Evolutionary conservation across 2,329 filamentous ascomycete species (phyloP), one percentile per base, ranked within the genome.

Genomic region (Pseudogymnoascus sp.): DNA sequence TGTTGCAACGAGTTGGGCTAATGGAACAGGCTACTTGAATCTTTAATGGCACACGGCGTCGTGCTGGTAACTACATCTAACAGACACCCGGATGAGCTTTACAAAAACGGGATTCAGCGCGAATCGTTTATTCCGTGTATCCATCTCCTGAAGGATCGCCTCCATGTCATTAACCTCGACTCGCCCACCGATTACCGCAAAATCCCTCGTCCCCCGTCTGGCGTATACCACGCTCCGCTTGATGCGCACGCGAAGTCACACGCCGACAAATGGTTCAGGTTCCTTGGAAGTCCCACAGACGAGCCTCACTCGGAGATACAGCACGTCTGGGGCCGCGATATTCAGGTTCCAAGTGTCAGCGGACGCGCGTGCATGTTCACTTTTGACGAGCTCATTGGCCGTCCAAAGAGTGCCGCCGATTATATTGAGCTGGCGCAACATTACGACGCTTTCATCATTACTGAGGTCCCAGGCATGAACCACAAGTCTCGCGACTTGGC

Each of bases 171-270:
- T 68, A 97, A 97, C 75, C 86, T 99, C 62, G 90, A 99, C 77
- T 96, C 91, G 2, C 86, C 88, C 4, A 99, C 92, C 37, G 94
- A 99, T 75, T 99, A 99, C 77, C 90, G 94, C 70, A 97, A 97
- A 75, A 95, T 99, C 61, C 91, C 93, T 1, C 85, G 94, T 0
- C 94, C 94, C 2, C 88, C 92, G 0, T 95, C 91, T 0, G 93
- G 90, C 37, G 94, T 99, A 15, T 99, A 97, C 75, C 90, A 97
- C 77, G 87, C 91, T 62, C 89, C 91, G 0, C 84, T 97, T 2
- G 91, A 93, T 72, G 80, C 80, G 7, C 86, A 88, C 59, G 92
- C 94, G 3, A 74, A 82, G 9, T 84, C 84, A 0, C 94, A 99
- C 71, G 90, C 91, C 14, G 85, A 96, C 67, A 93, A 93, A 73